These are phyloP conservation scores for Glycyrrhiza uralensis DNA, from an alignment of 306 rosid genomes.

Conservation along the genomic window DNA sequence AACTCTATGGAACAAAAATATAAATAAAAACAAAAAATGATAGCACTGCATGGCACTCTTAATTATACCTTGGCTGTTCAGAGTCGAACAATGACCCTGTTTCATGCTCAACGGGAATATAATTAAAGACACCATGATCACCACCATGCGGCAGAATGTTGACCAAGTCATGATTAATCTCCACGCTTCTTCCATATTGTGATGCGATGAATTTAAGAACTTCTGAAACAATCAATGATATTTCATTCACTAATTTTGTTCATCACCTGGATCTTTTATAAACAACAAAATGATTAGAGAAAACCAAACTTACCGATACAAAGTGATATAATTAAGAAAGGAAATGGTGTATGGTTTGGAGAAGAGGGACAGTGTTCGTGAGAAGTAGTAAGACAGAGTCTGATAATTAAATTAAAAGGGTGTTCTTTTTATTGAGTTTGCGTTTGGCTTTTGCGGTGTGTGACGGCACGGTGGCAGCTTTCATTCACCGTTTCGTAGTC, in stretches of 20 bases:
- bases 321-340: not conserved
- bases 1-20: not conserved
- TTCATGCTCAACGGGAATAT: constrained; percentile 12
- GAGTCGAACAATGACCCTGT: constrained; percentile 34
- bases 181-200: constrained; percentile 41
- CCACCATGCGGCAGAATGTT: constrained; percentile 25
- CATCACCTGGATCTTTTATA: not conserved
- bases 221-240: not conserved
- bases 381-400: constrained; percentile 13
- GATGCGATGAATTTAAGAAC: not conserved
- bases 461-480: not conserved
- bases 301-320: not conserved
- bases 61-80: constrained; percentile 50
- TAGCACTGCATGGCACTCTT: not conserved
- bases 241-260: not conserved
- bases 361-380: not conserved
- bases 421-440: not conserved
- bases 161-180: constrained; percentile 29
- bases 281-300: not conserved
- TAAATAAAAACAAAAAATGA: not conserved
- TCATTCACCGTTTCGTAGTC: constrained; percentile 9
- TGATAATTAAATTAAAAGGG: not conserved
- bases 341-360: not conserved
- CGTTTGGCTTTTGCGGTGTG: constrained; percentile 11
- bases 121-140: constrained; percentile 23